Conservation (phyloP, 2,329 filamentous ascomycete species). For the Botrytis squamosa region DNA sequence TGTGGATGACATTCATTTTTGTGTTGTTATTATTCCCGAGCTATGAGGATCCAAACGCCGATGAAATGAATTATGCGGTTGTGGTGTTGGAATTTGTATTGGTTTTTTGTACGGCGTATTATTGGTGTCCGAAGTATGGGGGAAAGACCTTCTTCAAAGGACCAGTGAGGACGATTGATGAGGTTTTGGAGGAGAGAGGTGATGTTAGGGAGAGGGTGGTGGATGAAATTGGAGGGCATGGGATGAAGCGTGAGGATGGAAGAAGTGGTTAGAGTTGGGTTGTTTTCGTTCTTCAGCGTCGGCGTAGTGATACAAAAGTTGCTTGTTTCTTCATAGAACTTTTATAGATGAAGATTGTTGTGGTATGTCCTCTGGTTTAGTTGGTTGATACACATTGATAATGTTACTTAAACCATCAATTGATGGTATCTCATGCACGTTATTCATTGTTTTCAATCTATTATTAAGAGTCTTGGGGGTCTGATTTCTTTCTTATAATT, state of each 20-base stretch:
- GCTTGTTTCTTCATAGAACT: background rate
- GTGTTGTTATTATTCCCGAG: constrained; percentile 36
- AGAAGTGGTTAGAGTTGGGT: background rate
- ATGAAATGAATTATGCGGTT: constrained; percentile 40
- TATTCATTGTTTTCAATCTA: background rate
- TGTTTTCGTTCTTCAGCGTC: background rate
- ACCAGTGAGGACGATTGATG: constrained; percentile 36
- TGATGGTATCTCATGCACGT: background rate
- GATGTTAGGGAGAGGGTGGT: background rate
- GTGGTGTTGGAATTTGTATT: constrained; percentile 37
- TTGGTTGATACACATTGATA: background rate
- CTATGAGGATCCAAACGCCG: constrained; percentile 29
- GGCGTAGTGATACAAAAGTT: background rate
- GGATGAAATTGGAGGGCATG: background rate
- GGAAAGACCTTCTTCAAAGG: constrained; percentile 39
- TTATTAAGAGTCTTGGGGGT: background rate
- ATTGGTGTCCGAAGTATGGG: constrained; percentile 35
- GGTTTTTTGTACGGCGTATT: constrained; percentile 38
- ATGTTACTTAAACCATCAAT: background rate
- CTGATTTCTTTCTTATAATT: background rate
- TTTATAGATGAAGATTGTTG: background rate
- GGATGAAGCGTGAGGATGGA: background rate
- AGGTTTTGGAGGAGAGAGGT: constrained; percentile 27
- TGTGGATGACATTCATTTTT: constrained; percentile 40
- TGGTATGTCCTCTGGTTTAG: background rate